Conservation (phyloP, 2,329 filamentous ascomycete genomes). For the Didymella lethalis region DNA sequence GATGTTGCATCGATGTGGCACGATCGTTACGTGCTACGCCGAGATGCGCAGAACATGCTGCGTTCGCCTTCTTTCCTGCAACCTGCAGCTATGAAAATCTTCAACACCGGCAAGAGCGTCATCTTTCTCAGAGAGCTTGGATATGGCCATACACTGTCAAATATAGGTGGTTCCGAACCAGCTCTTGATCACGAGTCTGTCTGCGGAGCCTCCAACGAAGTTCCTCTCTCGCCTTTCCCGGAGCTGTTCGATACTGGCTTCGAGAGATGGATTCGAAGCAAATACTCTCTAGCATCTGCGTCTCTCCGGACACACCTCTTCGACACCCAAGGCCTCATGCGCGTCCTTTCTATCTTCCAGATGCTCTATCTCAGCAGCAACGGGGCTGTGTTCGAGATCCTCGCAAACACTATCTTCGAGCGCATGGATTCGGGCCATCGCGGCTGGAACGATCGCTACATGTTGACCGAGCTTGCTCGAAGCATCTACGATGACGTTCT, state of each 20-base stretch:
- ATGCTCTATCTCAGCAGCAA: conserved; percentile 80
- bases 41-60: conserved; percentile 65
- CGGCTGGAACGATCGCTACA: conserved; percentile 81
- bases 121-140: conserved; percentile 80
- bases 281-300: conserved; percentile 73
- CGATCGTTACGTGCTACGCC: conserved; percentile 73
- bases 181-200: conserved; percentile 65
- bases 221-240: conserved; percentile 70
- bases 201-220: conserved; percentile 55
- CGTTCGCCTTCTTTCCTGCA: conserved; percentile 79
- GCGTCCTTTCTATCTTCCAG: conserved; percentile 71
- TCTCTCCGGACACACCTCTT: conserved; percentile 73
- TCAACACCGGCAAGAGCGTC: conserved; percentile 87
- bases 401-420: conserved; percentile 75
- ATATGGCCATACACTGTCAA: conserved; percentile 52
- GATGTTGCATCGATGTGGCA: conserved; percentile 77
- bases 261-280: conserved; percentile 76
- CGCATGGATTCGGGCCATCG: conserved; percentile 69
- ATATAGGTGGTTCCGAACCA: conserved; percentile 30
- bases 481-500: conserved; percentile 67
- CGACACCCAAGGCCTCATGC: conserved; percentile 70
- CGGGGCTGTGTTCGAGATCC: conserved; percentile 70
- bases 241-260: conserved; percentile 78
- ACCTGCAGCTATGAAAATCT: conserved; percentile 73
- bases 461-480: conserved; percentile 79